Conservation (phyloP, 768 basidiomycete genomes). For the Pleurotus salmoneostramineus region DNA sequence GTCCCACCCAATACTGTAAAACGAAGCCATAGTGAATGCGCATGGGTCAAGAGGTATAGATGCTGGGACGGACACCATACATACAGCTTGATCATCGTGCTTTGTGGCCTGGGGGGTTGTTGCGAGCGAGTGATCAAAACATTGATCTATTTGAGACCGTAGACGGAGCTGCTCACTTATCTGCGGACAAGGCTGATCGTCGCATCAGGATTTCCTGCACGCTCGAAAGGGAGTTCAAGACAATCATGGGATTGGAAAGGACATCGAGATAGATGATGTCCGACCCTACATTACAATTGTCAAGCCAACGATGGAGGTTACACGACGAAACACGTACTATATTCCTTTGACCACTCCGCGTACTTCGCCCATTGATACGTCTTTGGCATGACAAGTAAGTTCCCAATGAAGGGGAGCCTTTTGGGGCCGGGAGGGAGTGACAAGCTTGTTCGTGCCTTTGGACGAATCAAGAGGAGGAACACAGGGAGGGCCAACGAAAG, state of each 20-base stretch:
- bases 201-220: slow-evolving; percentile 39
- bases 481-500: too few relatives aligned
- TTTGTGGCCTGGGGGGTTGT: slow-evolving; percentile 17
- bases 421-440: neutral
- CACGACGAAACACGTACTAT: neutral
- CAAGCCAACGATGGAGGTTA: neutral
- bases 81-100: slow-evolving; percentile 21
- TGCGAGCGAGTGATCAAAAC: neutral
- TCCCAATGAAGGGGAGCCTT: neutral
- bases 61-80: too few relatives aligned
- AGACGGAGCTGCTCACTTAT: slow-evolving; percentile 29
- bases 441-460: neutral
- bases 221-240: slow-evolving; percentile 29
- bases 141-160: too few relatives aligned
- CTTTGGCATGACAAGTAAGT: neutral
- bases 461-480: too few relatives aligned
- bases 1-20: slow-evolving; percentile 40
- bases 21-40: too few relatives aligned
- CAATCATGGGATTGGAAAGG: slow-evolving; percentile 26
- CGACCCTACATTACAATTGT: neutral
- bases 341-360: neutral
- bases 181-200: slow-evolving; percentile 35
- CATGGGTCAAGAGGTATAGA: too few relatives aligned
- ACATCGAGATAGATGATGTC: slow-evolving; percentile 13
- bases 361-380: neutral